Conservation (phyloP, 768 basidiomycete species). For the Kwoniella europaea region DNA sequence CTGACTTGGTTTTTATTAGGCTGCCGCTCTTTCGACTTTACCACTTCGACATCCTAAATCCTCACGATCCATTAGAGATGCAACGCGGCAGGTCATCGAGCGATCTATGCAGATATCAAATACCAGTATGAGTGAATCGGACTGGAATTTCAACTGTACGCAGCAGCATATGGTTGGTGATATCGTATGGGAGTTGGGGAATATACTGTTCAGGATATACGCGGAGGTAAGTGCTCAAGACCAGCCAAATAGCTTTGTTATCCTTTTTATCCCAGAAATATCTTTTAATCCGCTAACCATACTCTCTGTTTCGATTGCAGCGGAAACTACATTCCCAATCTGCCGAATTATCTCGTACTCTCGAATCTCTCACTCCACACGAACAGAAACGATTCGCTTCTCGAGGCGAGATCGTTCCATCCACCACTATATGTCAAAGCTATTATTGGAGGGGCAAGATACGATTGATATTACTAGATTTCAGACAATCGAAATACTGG, state of each 20-base stretch:
- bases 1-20: slow-evolving; percentile 15
- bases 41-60: slow-evolving; percentile 36
- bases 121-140: slow-evolving; percentile 21
- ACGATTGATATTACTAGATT: slow-evolving; percentile 40
- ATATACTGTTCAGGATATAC: slow-evolving; percentile 49
- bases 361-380: slow-evolving; percentile 33
- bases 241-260: neutral
- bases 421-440: slow-evolving; percentile 44
- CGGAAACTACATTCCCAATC: slow-evolving; percentile 50
- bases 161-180: slow-evolving; percentile 39
- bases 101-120: slow-evolving; percentile 40
- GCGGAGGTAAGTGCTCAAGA: slow-evolving; percentile 37
- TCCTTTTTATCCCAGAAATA: no score
- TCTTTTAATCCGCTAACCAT: no score
- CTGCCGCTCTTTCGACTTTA: slow-evolving; percentile 36
- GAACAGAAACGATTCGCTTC: slow-evolving; percentile 41
- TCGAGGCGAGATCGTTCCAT: slow-evolving; percentile 23
- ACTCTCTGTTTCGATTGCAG: no score
- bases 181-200: slow-evolving; percentile 43
- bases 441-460: slow-evolving; percentile 51
- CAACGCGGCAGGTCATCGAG: slow-evolving; percentile 46
- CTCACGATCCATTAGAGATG: slow-evolving; percentile 45
- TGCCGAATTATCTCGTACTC: slow-evolving; percentile 31
- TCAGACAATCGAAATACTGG: slow-evolving; percentile 40
- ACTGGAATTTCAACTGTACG: slow-evolving; percentile 30